These are phyloP conservation scores for Clavispora asparagi DNA, from an alignment of 805 yeast species.

Conservation along the genomic window DNA sequence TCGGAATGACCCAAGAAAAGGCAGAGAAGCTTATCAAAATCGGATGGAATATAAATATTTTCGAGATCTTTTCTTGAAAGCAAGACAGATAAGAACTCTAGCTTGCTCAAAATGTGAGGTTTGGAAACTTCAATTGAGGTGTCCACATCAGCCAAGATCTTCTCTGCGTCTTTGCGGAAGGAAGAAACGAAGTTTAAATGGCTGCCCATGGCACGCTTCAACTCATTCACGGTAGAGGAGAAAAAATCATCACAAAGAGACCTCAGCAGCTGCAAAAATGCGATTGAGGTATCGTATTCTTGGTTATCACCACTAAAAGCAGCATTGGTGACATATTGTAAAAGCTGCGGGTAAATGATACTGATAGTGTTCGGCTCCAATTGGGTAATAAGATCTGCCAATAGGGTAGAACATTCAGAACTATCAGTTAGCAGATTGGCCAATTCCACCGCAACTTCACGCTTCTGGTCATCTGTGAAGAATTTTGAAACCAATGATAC, in stretches of 20 bases:
- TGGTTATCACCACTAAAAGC: conserved; percentile 1
- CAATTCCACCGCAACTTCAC: conserved; percentile 3
- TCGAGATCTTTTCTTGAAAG: conserved; percentile 19
- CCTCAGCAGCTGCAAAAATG: conserved; percentile 2
- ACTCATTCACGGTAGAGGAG: conserved; percentile 1
- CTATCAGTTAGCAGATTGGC: conserved; percentile 2
- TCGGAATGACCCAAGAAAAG: conserved; percentile 35
- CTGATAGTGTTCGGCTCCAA: conserved; percentile 2
- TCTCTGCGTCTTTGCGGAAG: not conserved
- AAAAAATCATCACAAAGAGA: conserved; percentile 2
- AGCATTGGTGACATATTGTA: conserved; percentile 1
- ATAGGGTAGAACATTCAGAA: conserved; percentile 2
- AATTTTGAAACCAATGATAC: conserved; percentile 5
- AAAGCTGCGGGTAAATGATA: conserved; percentile 4
- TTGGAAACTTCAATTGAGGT: conserved; percentile 3
- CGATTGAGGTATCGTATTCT: not conserved
- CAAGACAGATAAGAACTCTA: conserved; percentile 34
- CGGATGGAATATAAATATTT: conserved; percentile 2
- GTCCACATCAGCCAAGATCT: not conserved
- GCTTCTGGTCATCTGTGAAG: conserved; percentile 6
- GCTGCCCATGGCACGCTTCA: conserved; percentile 1
- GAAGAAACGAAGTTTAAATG: conserved; percentile 9
- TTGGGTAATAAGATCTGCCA: conserved; percentile 9
- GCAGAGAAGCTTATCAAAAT: conserved; percentile 20
- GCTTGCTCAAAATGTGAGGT: conserved; percentile 16